Evolutionary conservation across 768 basidiomycete genomes (phyloP), one percentile per base, ranked within the genome.

Genomic region (Gloeostereum incarnatum): DNA sequence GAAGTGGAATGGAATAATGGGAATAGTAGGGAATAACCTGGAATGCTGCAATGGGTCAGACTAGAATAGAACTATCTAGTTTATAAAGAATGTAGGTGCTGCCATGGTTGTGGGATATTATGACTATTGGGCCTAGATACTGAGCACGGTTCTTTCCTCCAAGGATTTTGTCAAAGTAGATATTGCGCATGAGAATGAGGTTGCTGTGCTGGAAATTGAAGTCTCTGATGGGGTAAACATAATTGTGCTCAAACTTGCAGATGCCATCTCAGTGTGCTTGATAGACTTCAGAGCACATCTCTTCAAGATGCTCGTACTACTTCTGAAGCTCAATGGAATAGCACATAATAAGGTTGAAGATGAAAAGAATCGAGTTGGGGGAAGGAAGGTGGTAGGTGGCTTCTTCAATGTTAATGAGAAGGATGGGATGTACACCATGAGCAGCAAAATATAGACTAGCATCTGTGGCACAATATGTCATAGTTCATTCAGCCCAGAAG

Each of bases 111-210:
- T 48, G 45, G 0, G 45, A 45, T 4, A 61, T 38, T 5, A 65
- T 54, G 4, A 57, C 47, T 7, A 57, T 47, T 0, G 63, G 66
- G 1, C 63, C 61, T 2, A 58, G 42, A 38, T 65, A 66, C 0
- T 49, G 37, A 6, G 57, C 40, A 1, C 42, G 45, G 17, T 49
- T 55, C 41, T 65, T 65, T 1, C 45, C 18, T n/a, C 53, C 50
- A 1, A 60, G 41, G 0, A 55, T 43, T 11, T 46, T 54, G 31
- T 63, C 60, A 10, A 56, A 45, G 0, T 29, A 19, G 2, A 57
- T 57, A 38, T 69, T 65, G 6, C 55, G 45, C 1, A 61, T 49
- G 0, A 67, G 39, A 0, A 67, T 56, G 0, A 69, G 45, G 2
- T 53, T 51, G 9, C 62, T 61, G 2, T 40, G 41, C 11, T 48